Conservation (phyloP, 306 rosid species). For the Alnus glutinosa region DNA sequence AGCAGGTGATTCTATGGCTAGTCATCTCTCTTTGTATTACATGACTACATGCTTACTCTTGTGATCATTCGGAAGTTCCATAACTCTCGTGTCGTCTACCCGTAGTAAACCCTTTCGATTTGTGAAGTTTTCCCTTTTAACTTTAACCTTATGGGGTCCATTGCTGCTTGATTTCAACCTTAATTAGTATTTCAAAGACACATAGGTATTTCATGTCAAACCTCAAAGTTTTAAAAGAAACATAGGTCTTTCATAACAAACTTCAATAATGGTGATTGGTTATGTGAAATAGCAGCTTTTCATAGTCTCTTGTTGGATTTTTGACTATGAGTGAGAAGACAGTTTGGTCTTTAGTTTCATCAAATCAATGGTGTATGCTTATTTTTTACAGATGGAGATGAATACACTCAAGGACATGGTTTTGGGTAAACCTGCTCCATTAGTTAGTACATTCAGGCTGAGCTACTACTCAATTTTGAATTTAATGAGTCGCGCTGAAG, state of each 20-base stretch:
- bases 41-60: conserved; percentile 4
- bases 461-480: conserved; percentile 97
- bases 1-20: conserved; percentile 60
- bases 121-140: conserved; percentile 5
- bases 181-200: neutral
- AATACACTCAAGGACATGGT: conserved; percentile 87
- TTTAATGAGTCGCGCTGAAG: conserved; percentile 98
- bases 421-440: conserved; percentile 97
- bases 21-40: conserved; percentile 13
- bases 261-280: neutral
- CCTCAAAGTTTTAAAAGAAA: neutral
- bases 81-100: conserved; percentile 3
- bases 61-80: neutral
- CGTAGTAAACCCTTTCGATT: neutral
- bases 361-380: conserved; percentile 21
- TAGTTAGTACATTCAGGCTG: conserved; percentile 96
- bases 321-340: conserved; percentile 15
- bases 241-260: neutral
- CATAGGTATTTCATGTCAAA: neutral
- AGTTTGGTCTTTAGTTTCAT: conserved; percentile 10
- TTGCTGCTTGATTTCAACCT: conserved; percentile 1
- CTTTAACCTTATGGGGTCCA: conserved; percentile 15
- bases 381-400: conserved; percentile 85
- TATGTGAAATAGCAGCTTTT: neutral
- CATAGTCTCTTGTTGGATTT: conserved; percentile 23